Conservation (phyloP, 768 basidiomycete species). For the Pholiota conissans region DNA sequence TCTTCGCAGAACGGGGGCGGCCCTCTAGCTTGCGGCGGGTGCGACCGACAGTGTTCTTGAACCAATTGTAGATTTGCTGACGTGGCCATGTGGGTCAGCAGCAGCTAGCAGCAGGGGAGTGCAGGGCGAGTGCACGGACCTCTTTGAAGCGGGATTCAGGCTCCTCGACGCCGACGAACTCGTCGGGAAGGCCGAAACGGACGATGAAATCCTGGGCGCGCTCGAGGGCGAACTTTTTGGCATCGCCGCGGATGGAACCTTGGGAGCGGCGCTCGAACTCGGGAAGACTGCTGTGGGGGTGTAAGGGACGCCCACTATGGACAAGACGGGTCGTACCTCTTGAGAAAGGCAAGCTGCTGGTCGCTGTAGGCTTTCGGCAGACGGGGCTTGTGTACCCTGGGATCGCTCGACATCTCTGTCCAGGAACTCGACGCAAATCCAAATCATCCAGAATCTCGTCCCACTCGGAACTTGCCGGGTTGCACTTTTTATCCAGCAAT, state of each 20-base stretch:
- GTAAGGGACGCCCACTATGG: too few species aligned
- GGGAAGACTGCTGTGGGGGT: constrained; percentile 37
- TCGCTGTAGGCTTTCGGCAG: constrained; percentile 65
- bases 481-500: constrained; percentile 14
- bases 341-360: constrained; percentile 60
- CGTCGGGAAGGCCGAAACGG: constrained; percentile 56
- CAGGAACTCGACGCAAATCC: constrained; percentile 23
- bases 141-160: constrained; percentile 62
- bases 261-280: constrained; percentile 63
- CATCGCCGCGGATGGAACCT: constrained; percentile 63
- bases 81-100: constrained; percentile 16
- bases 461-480: constrained; percentile 33
- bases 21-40: constrained; percentile 59
- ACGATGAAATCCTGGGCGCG: constrained; percentile 60
- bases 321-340: constrained; percentile 38
- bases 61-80: constrained; percentile 76
- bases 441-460: constrained; percentile 16
- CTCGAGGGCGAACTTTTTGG: constrained; percentile 68
- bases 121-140: constrained; percentile 31
- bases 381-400: constrained; percentile 65
- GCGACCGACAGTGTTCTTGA: constrained; percentile 68
- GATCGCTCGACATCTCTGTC: constrained; percentile 49
- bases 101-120: background rate
- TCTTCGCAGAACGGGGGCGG: constrained; percentile 51
- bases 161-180: constrained; percentile 55